Evolutionary conservation across 1,284 basidiomycete species (phyloP), one percentile per base, ranked within the genome.

Genomic region (Trichosporon sp.): DNA sequence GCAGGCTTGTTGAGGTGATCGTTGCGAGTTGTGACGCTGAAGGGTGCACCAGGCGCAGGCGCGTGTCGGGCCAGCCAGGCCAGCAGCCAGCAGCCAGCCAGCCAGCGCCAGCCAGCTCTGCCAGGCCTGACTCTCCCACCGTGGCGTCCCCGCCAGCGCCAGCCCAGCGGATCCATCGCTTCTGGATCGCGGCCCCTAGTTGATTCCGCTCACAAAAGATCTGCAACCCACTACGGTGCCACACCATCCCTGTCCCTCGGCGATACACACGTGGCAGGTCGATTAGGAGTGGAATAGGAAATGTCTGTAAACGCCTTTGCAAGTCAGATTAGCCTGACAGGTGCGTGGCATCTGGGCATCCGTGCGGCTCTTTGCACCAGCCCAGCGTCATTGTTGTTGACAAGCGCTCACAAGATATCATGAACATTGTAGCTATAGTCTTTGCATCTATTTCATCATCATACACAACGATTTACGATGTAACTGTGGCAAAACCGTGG

Each of bases 371-470:
- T n/a, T n/a, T n/a, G n/a, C n/a, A n/a, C n/a, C n/a, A n/a, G n/a
- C 4, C 42, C 3, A 44, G 13, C 42, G 13, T 3, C 51, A 56
- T 29, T 56, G 29, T 23, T 12, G 23, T 53, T 25, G 25, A 25
- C 25, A 27, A 25, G 8, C 11, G 53, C 25, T 27, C n/a, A 12
- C 53, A 29, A 58, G 12, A 58, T 29, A 25, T 25, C 7, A 44
- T 44, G 9, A 31, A 29, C 29, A 31, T 27, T n/a, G 29, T 29
- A 29, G 27, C 27, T 60, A 60, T 31, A 60, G 56, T 60, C 56
- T 32, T 60, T 60, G 56, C 56, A 60, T 60, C 56, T 60, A 60
- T 60, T 60, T 60, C 56, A 60, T 60, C 56, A 60, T 60, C 56
- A 60, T 60, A 60, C 56, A 60, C 56, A 60, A 60, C 56, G 56